Conservation (phyloP, 1,284 basidiomycete species). For the Peniophora sp. region DNA sequence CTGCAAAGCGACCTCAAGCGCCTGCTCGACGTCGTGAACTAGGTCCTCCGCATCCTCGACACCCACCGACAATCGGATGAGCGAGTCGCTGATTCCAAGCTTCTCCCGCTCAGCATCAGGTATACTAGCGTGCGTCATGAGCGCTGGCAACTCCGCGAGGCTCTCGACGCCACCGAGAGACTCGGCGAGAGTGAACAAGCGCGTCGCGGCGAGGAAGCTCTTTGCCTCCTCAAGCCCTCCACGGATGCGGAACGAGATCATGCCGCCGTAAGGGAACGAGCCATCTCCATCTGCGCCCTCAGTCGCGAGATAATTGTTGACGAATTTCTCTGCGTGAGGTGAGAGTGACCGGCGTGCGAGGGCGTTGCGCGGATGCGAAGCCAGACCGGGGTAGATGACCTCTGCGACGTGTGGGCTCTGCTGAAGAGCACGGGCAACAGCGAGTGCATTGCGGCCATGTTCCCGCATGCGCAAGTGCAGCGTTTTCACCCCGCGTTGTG, state of each 20-base stretch:
- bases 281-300: slow-evolving; percentile 24
- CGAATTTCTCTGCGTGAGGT: slow-evolving; percentile 62
- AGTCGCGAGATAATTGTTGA: slow-evolving; percentile 33
- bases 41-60: slow-evolving; percentile 86
- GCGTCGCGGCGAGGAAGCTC: slow-evolving; percentile 61
- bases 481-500: slow-evolving; percentile 89
- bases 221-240: slow-evolving; percentile 51
- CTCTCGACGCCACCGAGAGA: slow-evolving; percentile 89
- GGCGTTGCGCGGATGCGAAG: slow-evolving; percentile 48
- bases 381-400: slow-evolving; percentile 85
- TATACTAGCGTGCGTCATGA: slow-evolving; percentile 82
- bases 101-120: slow-evolving; percentile 60
- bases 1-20: slow-evolving; percentile 42
- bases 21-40: slow-evolving; percentile 55
- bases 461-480: slow-evolving; percentile 81
- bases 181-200: slow-evolving; percentile 84
- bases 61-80: slow-evolving; percentile 83
- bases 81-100: slow-evolving; percentile 76
- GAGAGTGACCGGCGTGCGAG: slow-evolving; percentile 61
- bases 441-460: slow-evolving; percentile 81
- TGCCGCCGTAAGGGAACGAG: slow-evolving; percentile 83
- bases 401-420: slow-evolving; percentile 54
- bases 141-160: slow-evolving; percentile 75
- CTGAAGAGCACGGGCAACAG: slow-evolving; percentile 64
- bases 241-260: slow-evolving; percentile 69